Evolutionary conservation across 495 filamentous ascomycete genomes (phyloP).

Genomic region (Filosporella fistucella): DNA sequence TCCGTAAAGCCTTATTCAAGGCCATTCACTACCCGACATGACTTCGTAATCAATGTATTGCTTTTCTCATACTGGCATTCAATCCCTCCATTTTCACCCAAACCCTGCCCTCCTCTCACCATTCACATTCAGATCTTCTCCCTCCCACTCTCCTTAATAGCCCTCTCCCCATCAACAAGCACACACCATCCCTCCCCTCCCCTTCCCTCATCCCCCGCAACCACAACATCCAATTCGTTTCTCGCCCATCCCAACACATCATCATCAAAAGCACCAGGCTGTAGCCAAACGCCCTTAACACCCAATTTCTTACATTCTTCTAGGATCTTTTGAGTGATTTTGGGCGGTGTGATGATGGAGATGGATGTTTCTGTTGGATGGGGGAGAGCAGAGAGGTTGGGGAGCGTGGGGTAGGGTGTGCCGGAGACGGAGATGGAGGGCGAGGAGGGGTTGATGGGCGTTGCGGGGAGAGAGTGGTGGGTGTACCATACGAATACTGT

Average conservation of each 20-base stretch:
- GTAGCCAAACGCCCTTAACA: slow-evolving; percentile 80
- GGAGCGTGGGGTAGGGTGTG: slow-evolving; percentile 55
- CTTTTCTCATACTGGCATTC: too few species aligned
- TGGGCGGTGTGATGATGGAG: slow-evolving; percentile 82
- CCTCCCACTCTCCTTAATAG: slow-evolving; percentile 50
- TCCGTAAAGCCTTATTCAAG: too few species aligned
- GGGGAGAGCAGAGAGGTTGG: slow-evolving; percentile 58
- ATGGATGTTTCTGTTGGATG: slow-evolving; percentile 67
- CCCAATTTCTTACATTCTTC: slow-evolving; percentile 77
- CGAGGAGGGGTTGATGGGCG: slow-evolving; percentile 74
- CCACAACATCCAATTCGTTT: slow-evolving; percentile 60
- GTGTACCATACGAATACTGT: slow-evolving; percentile 89
- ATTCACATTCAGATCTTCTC: too few species aligned
- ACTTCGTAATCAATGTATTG: too few species aligned
- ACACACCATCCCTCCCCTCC: slow-evolving; percentile 87
- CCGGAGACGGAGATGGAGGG: slow-evolving; percentile 47
- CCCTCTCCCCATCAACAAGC: slow-evolving; percentile 79
- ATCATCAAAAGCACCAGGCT: slow-evolving; percentile 83
- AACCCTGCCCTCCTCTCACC: too few species aligned
- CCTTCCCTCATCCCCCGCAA: slow-evolving; percentile 63
- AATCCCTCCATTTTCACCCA: too few species aligned
- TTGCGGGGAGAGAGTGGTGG: slow-evolving; percentile 66
- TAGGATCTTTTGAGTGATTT: slow-evolving; percentile 64
- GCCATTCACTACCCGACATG: too few species aligned
- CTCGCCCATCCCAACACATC: slow-evolving; percentile 64